Percentiles rank a stretch among this genome's conserved stretches.
These are phyloP conservation scores for Leccinellum luteum DNA, from an alignment of 768 basidiomycete genomes.

Conservation along the genomic window DNA sequence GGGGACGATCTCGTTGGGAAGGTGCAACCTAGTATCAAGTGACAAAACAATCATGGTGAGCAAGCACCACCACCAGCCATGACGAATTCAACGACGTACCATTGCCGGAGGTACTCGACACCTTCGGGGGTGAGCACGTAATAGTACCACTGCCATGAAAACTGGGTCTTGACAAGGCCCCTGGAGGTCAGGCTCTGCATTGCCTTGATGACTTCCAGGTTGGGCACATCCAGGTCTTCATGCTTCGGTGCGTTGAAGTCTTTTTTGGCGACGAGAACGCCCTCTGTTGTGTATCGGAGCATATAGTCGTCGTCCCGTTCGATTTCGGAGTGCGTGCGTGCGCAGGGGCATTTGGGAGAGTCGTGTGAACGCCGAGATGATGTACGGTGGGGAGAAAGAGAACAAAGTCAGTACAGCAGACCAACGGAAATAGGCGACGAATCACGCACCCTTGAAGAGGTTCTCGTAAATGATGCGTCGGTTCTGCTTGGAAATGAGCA, in stretches of 20 bases:
- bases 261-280: constrained; percentile 98
- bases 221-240: constrained; percentile 78
- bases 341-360: not conserved
- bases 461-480: constrained; percentile 96
- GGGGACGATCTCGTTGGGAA: constrained; percentile 94
- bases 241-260: constrained; percentile 98
- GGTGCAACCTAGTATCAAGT: constrained; percentile 86
- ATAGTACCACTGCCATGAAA: constrained; percentile 99
- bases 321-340: not conserved
- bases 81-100: constrained; percentile 35
- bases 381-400: not conserved
- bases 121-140: too few relatives aligned
- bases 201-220: constrained; percentile 70
- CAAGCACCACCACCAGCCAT: not conserved
- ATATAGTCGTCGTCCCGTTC: not conserved
- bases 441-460: constrained; percentile 94
- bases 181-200: constrained; percentile 66
- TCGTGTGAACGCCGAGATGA: not conserved
- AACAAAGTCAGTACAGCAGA: not conserved
- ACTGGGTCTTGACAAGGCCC: constrained; percentile 97
- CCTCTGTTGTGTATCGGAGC: constrained; percentile 55
- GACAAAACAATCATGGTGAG: too few relatives aligned
- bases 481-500: constrained; percentile 98
- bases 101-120: constrained; percentile 96
- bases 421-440: not conserved